Conservation (phyloP, 352 stramenopile species). For the Globisporangium megalacanthum region DNA sequence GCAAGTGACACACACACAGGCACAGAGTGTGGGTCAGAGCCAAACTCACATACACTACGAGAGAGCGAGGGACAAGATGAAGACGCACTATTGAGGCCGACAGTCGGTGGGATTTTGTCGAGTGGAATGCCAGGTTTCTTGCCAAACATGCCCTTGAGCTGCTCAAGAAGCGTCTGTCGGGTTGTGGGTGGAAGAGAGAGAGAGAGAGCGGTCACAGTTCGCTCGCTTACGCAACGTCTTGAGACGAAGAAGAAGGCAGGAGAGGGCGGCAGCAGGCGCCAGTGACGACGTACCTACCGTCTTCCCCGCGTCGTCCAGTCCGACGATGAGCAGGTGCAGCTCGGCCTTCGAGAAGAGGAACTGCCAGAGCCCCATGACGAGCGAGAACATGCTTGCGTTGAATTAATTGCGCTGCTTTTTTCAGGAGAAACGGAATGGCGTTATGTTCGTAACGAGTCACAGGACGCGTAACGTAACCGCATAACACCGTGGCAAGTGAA, state of each 20-base stretch:
- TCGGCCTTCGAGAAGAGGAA: slow-evolving; percentile 87
- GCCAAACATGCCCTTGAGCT: slow-evolving; percentile 88
- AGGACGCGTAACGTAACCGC: no score
- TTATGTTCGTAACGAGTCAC: no score
- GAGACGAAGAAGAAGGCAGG: background rate
- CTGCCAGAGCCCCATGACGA: slow-evolving; percentile 73
- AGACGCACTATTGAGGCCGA: slow-evolving; percentile 85
- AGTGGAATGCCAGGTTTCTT: slow-evolving; percentile 86
- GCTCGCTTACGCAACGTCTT: background rate
- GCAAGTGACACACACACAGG: background rate
- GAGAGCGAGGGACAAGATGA: background rate
- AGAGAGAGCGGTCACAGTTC: background rate
- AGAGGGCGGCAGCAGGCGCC: background rate
- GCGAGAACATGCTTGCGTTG: slow-evolving; percentile 76
- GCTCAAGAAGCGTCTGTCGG: slow-evolving; percentile 80
- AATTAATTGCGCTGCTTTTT: background rate
- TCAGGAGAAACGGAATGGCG: background rate
- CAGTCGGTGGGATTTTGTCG: slow-evolving; percentile 90
- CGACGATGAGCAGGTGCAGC: slow-evolving; percentile 90
- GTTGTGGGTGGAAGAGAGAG: no score
- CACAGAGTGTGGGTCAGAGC: background rate
- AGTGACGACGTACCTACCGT: slow-evolving; percentile 63
- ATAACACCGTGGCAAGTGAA: background rate
- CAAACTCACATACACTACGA: background rate
- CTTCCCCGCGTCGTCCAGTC: slow-evolving; percentile 90